Percentiles rank a stretch among this genome's conserved stretches.
Evolutionary conservation across 2,329 filamentous ascomycete genomes (phyloP).

Genomic region (Plenodomus lindquistii): DNA sequence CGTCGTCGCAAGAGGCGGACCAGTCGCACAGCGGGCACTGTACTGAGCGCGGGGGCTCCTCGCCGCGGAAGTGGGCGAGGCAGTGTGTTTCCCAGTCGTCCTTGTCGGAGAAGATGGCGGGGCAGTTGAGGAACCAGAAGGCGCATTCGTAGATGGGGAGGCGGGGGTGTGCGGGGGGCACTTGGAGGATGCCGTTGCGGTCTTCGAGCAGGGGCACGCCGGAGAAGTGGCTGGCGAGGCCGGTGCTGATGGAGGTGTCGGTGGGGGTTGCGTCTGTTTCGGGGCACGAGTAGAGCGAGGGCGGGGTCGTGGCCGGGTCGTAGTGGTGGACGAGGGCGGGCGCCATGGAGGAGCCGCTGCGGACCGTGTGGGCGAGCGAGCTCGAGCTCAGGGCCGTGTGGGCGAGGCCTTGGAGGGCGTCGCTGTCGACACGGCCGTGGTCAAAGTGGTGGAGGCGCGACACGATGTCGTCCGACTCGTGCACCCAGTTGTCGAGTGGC

Average conservation of each 20-base stretch:
- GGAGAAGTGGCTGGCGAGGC: constrained; percentile 23
- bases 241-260: constrained; percentile 33
- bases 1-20: constrained; percentile 13
- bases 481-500: constrained; percentile 30
- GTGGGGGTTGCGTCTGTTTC: constrained; percentile 28
- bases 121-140: constrained; percentile 41
- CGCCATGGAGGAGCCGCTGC: constrained; percentile 36
- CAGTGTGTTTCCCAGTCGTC: constrained; percentile 39
- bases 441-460: constrained; percentile 31
- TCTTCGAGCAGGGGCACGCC: constrained; percentile 31
- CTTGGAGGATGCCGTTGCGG: constrained; percentile 32
- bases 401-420: constrained; percentile 11
- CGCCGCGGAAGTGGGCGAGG: constrained; percentile 37
- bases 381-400: constrained; percentile 6
- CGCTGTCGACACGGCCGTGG: too few relatives aligned
- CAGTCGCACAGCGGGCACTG: constrained; percentile 41
- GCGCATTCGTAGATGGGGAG: constrained; percentile 33
- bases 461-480: constrained; percentile 25
- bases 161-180: constrained; percentile 7
- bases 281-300: constrained; percentile 29
- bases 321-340: constrained; percentile 34
- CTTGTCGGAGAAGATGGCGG: constrained; percentile 19
- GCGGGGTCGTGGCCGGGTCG: constrained; percentile 22
- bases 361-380: constrained; percentile 15
- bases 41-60: constrained; percentile 34